A percentile compares a stretch with the other conserved stretches of the same genome.
These are phyloP conservation scores for Penicillium soppii DNA, from an alignment of 495 filamentous ascomycete genomes.

Conservation along the genomic window DNA sequence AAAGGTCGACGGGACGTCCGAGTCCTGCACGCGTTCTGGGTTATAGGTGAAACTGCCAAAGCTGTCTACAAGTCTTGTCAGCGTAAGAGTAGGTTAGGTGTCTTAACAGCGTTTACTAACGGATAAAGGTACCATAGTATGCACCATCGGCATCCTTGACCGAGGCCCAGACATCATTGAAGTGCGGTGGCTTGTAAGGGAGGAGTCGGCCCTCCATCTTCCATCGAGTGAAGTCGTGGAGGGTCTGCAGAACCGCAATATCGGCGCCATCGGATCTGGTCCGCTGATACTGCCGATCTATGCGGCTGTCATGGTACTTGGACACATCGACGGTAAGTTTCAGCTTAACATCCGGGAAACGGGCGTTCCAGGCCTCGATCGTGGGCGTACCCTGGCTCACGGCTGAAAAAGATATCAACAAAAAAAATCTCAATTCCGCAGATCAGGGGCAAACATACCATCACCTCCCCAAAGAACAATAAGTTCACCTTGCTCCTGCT, in stretches of 20 bases:
- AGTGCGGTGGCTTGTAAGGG: background rate
- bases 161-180: background rate
- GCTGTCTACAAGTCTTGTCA: background rate
- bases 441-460: too few relatives aligned
- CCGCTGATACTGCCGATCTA: background rate
- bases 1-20: background rate
- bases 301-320: background rate
- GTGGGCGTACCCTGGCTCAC: background rate
- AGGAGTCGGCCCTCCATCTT: background rate
- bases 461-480: constrained; percentile 1
- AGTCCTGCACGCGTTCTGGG: background rate
- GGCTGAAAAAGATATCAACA: too few relatives aligned
- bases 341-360: background rate
- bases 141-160: background rate
- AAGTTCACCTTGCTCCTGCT: background rate
- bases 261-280: background rate
- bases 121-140: background rate
- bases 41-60: background rate
- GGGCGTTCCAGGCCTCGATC: constrained; percentile 1
- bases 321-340: constrained; percentile 3
- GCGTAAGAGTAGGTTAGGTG: too few relatives aligned
- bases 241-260: background rate
- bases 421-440: too few relatives aligned
- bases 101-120: too few relatives aligned
- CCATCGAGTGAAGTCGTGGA: background rate